phyloP scores from a whole-genome alignment of 768 basidiomycete species.

The Leccinellum luteum region DNA sequence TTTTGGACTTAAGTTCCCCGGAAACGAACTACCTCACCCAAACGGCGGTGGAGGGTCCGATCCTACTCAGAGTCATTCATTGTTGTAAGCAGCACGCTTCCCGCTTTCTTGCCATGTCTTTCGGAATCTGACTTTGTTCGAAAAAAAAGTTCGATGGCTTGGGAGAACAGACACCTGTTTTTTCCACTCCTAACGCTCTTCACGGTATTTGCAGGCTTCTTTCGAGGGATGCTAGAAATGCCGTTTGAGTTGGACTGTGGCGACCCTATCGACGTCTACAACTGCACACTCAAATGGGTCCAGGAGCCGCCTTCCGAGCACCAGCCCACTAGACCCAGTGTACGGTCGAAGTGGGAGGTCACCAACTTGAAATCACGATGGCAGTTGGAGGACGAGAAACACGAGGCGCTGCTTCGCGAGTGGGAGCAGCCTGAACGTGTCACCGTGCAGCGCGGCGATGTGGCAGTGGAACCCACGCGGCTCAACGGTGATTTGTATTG shows the following conservation, averaged over 20 bases:
- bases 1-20: too few species aligned
- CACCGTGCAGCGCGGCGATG: constrained; percentile 19
- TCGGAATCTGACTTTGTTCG: neutral
- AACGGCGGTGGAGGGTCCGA: neutral
- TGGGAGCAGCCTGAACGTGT: constrained; percentile 6
- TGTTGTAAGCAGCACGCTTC: neutral
- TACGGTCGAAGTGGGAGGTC: neutral
- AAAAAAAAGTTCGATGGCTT: neutral
- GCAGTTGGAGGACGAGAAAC: neutral
- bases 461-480: constrained; percentile 25
- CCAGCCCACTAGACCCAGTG: neutral
- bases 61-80: neutral
- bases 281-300: neutral
- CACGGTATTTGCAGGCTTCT: neutral
- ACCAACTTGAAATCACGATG: neutral
- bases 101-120: neutral
- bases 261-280: too few species aligned
- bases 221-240: too few species aligned
- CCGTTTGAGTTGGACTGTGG: too few species aligned
- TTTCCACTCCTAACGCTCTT: neutral
- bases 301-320: neutral
- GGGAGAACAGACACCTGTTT: too few species aligned
- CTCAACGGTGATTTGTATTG: constrained; percentile 23
- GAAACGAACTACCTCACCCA: neutral
- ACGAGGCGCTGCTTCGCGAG: neutral